phyloP scores from a whole-genome alignment of 2,329 filamentous ascomycete species.

The Neopestalotiopsis clavispora region DNA sequence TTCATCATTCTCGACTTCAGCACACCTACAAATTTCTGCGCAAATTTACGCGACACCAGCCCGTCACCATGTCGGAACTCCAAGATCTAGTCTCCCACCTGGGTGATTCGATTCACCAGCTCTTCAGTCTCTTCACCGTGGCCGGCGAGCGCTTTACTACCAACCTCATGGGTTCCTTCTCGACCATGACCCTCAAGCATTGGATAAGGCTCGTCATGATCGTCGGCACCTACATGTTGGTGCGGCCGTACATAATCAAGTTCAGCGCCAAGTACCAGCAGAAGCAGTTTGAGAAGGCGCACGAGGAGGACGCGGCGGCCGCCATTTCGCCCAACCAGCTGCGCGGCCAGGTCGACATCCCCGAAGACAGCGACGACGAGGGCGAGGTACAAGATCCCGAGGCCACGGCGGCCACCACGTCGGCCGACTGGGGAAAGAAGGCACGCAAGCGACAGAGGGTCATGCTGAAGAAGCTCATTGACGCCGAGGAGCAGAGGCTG shows the following conservation, averaged over 20 bases:
- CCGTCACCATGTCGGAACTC: conserved; percentile 35
- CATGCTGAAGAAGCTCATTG: conserved; percentile 68
- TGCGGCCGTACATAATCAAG: conserved; percentile 77
- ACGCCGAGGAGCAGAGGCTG: conserved; percentile 64
- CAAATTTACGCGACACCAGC: not conserved
- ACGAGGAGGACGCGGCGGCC: conserved; percentile 49
- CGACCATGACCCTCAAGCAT: conserved; percentile 54
- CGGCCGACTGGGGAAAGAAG: conserved; percentile 71
- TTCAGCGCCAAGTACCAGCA: conserved; percentile 67
- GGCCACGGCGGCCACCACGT: conserved; percentile 52
- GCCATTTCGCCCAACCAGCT: conserved; percentile 70
- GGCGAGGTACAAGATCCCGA: conserved; percentile 38
- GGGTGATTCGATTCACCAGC: conserved; percentile 32
- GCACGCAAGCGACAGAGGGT: conserved; percentile 71
- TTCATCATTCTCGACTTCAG: not conserved
- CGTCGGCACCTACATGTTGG: conserved; percentile 73
- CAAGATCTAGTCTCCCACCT: conserved; percentile 34
- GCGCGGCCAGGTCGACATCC: conserved; percentile 58
- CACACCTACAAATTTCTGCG: not conserved
- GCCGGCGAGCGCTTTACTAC: conserved; percentile 43
- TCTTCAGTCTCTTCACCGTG: conserved; percentile 30
- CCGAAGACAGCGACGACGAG: conserved; percentile 57
- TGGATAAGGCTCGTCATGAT: conserved; percentile 74
- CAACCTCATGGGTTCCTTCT: conserved; percentile 56
- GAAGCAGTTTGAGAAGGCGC: conserved; percentile 65